Base-by-base conservation (phyloP, 2,329 filamentous ascomycete species). In the Penicillium carneum region DNA sequence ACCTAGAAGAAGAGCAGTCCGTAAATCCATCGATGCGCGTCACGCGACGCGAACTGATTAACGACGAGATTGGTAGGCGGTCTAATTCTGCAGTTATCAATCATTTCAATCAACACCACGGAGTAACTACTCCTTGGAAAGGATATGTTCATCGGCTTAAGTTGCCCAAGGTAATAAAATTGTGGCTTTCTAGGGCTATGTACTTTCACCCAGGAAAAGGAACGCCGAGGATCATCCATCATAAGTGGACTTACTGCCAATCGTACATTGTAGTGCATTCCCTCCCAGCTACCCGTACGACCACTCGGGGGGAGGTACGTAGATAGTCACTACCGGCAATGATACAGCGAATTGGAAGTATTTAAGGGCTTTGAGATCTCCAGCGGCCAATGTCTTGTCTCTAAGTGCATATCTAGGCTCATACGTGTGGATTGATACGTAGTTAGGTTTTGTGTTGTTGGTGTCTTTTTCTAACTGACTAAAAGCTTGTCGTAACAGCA, bases 401-500 rank as follows among this genome's bases (percentile, higher is more conserved):
- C 39, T n/a, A 60, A 48, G 36, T 51, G 47, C 38, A 36, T 33
- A 46, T 39, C 45, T 56, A 51, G 61, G 33, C 31, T 41, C 18
- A 38, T n/a, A 33, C 26, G n/a, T 41, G 51, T 38, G 16, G 29
- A 39, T 31, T 53, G 47, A 18, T 42, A 54, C 20, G 59, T 56
- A 10, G 42, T 57, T 33, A 29, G 61, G 42, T 23, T 58, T 26
- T 23, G 59, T 64, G 54, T 66, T 42, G 47, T 63, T 45, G 57
- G 61, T 9, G 62, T 60, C 50, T 42, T 33, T 61, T 49, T 68
- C 80, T 80, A 82, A 59, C 77, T 73, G 41, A 82, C 72, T 9
- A 79, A 69, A 0, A 79, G 72, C 26, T 77, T 72, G 63, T 77
- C 79, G 63, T 78, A 80, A 61, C 75, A 74, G 65, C 77, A 78